Base-by-base conservation (phyloP, 805 yeast genomes). In the Spathaspora passalidarum region DNA sequence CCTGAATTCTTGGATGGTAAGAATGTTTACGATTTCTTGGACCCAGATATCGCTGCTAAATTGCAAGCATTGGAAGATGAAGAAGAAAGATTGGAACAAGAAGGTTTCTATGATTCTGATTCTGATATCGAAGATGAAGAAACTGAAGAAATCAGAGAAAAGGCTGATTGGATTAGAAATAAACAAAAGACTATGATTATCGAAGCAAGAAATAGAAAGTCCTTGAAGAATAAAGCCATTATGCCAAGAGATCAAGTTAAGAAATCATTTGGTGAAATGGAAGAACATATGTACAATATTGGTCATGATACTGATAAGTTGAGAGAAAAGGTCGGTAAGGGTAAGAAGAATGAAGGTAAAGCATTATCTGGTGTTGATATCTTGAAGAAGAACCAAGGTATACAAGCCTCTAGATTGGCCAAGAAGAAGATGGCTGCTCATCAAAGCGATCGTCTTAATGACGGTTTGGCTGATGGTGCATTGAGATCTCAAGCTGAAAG, bases 1-100 rank as follows among this genome's bases (percentile, higher is more conserved):
- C 99, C 99, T 21, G 99, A 94, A 75, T 79, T 94, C 45, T 74
- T 94, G 64, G 90, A 94, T 61, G 99, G 99, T 71, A 86, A 82
- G 74, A 94, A 94, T 64, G 97, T 94, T 48, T 92, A 90, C 71
- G 99, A 94, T 70, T 94, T 87, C 84, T 78, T 94, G 66, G 99
- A 94, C 61, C 89, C 96, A 37, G 99, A 94, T 56, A 94, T 94
- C 62, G 86, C 90, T 41, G 86, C 88, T 54, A 94, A 94, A 72
- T 79, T 94, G 63, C 89, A 89, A 69, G 96, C 96, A 14, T 76
- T 94, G 53, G 99, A 94, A 72, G 97, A 87, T 52, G 99, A 94
- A 72, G 99, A 94, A 73, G 98, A 92, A 68, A 80, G 84, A 65
- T 80, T 94, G 58, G 96, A 92, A 69, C 70, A 78, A 41, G 96